Conservation (phyloP, 2,329 filamentous ascomycete species). For the Epichloe typhina region DNA sequence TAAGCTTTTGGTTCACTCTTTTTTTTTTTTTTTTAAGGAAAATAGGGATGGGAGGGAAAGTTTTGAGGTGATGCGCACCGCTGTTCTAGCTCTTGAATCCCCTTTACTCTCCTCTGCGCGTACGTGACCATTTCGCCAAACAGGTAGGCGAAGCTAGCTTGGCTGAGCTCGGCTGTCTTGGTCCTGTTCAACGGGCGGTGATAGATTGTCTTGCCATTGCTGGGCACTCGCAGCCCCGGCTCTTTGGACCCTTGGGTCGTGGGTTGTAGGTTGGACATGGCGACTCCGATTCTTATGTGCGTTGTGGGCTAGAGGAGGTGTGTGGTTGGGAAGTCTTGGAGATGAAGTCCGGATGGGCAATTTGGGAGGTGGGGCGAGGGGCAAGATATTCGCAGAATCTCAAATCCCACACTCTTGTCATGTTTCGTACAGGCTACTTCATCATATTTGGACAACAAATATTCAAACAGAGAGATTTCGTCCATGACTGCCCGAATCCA, state of each 20-base stretch:
- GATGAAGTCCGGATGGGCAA: neutral
- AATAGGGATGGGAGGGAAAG: no score
- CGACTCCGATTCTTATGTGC: neutral
- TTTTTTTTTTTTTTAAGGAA: neutral
- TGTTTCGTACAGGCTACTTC: no score
- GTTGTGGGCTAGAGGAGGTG: neutral
- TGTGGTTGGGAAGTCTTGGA: neutral
- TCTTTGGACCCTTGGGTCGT: constrained; percentile 29
- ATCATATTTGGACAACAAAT: no score
- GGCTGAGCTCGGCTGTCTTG: constrained; percentile 77
- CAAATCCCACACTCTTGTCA: no score
- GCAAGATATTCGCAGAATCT: no score
- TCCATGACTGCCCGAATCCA: no score
- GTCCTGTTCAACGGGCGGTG: constrained; percentile 86
- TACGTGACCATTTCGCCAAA: constrained; percentile 96
- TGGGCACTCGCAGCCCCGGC: constrained; percentile 69
- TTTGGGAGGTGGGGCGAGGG: no score
- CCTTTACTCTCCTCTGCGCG: constrained; percentile 78
- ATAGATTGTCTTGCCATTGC: constrained; percentile 95
- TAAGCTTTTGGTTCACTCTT: no score
- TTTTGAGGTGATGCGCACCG: constrained; percentile 35
- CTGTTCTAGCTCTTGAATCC: constrained; percentile 87
- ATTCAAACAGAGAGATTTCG: no score
- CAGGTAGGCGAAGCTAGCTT: constrained; percentile 88
- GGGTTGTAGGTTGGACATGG: constrained; percentile 39